Percentiles rank a stretch among this genome's conserved stretches.
Evolutionary conservation across 108 stramenopile species (phyloP).

Genomic region (Fragilaria crotonensis): DNA sequence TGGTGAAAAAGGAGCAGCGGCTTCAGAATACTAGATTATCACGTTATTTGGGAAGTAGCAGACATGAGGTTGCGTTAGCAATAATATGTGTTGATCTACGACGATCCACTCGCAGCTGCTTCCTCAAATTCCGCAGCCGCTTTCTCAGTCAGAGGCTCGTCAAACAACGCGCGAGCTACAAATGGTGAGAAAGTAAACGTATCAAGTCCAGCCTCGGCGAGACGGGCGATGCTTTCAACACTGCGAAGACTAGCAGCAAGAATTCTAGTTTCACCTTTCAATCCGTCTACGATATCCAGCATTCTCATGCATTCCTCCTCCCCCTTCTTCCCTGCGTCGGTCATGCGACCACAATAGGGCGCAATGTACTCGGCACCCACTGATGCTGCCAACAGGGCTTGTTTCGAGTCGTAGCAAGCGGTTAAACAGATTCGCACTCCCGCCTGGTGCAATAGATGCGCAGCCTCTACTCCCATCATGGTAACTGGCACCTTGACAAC

Average conservation of each 20-base stretch:
- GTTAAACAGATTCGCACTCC: slow-evolving; percentile 61
- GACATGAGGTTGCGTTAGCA: too few relatives aligned
- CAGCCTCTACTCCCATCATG: slow-evolving; percentile 37
- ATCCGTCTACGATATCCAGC: slow-evolving; percentile 49
- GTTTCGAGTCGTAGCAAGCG: slow-evolving; percentile 51
- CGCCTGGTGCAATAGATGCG: slow-evolving; percentile 34
- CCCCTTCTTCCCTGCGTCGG: slow-evolving; percentile 58
- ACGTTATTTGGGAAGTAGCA: too few relatives aligned
- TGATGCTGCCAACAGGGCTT: slow-evolving; percentile 47
- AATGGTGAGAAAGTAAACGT: slow-evolving; percentile 58
- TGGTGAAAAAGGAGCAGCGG: background rate
- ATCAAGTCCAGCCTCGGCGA: slow-evolving; percentile 41
- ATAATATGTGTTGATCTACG: too few relatives aligned
- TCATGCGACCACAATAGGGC: slow-evolving; percentile 45
- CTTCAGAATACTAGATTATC: too few relatives aligned
- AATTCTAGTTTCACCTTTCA: slow-evolving; percentile 52
- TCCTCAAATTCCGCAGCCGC: slow-evolving; percentile 53
- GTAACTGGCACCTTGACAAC: slow-evolving; percentile 67
- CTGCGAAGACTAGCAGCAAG: slow-evolving; percentile 55
- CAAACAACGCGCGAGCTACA: slow-evolving; percentile 47
- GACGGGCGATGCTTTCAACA: slow-evolving; percentile 33
- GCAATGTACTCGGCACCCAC: slow-evolving; percentile 60
- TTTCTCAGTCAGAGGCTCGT: slow-evolving; percentile 41
- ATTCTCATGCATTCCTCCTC: slow-evolving; percentile 41
- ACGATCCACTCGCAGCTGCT: slow-evolving; percentile 35